Base-by-base conservation (phyloP, 2,329 filamentous ascomycete species). In the Botrytis paeoniae region DNA sequence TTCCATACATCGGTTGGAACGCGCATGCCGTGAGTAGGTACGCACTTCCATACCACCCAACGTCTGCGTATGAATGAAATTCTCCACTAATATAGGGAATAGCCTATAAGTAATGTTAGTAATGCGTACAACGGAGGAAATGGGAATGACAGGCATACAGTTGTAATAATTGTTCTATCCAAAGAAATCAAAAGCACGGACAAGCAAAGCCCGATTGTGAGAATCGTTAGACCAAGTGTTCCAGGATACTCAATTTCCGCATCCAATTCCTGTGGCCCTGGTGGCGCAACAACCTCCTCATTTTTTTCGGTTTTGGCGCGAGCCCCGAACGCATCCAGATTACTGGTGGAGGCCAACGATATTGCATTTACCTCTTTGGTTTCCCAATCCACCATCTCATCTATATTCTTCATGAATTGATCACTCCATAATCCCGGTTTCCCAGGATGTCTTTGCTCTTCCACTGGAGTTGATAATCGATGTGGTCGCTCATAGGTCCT, bases 41-140 rank as follows among this genome's bases (percentile, higher is more conserved):
- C 12, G 85, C 84, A 37, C 82, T 83, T 25, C 86, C 86, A 48
- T 88, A 84, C 86, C 86, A 88, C 14, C 64, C 64, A 4, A 54
- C 14, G 51, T 66, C 64, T 29, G 64, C 45, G 45, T 54, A 66
- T 22, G 64, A 66, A 35, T 25, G 32, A 6, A 66, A 66, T 25
- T 66, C 64, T 54, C 45, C 45, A 25, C 64, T 66, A 4, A 66
- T 66, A 29, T 66, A 66, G 4, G 9, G 83, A 85, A 75, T 87
- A 87, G 32, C 85, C 85, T 12, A n/a, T 35, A 2, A 54, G 14
- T 1, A 12, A 76, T 79, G 0, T 83, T 79, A 18, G 84, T 85
- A 39, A 85, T 78, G 74, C 83, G 80, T 32, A 81, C 78, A 73
- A 80, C 77, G 3, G 80, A 80, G 29, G 35, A 78, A 69, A 83